phyloP scores from a whole-genome alignment of 1,139 yeast genomes.

The Tardiomyces digboiensis region DNA sequence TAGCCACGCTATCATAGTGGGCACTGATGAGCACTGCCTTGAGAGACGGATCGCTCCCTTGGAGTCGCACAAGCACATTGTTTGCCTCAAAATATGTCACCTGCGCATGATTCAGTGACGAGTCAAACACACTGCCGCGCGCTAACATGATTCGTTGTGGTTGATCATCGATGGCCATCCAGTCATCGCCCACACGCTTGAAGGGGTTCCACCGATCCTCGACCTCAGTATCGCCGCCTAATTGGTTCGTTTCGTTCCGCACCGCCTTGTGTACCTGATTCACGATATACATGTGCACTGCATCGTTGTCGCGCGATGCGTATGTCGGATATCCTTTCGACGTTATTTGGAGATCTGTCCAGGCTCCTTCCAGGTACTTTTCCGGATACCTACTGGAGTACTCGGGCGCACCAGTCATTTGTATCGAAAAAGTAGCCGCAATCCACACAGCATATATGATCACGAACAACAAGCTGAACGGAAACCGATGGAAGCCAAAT shows the following conservation, averaged over 20 bases:
- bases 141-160: conserved; percentile 38
- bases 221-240: not conserved
- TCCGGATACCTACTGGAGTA: conserved; percentile 7
- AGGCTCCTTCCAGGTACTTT: conserved; percentile 35
- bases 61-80: conserved; percentile 61
- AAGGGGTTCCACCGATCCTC: not conserved
- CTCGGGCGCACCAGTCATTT: conserved; percentile 30
- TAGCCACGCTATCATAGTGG: conserved; percentile 85
- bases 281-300: conserved; percentile 59
- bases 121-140: conserved; percentile 37
- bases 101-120: conserved; percentile 27
- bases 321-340: conserved; percentile 68
- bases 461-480: conserved; percentile 18
- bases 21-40: conserved; percentile 73
- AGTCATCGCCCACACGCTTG: conserved; percentile 17
- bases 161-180: conserved; percentile 45
- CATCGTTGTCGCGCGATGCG: conserved; percentile 65
- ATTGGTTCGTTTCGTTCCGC: not conserved
- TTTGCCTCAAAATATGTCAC: conserved; percentile 71
- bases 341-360: conserved; percentile 64
- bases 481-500: conserved; percentile 18
- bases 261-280: conserved; percentile 27
- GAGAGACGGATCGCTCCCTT: conserved; percentile 47
- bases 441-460: conserved; percentile 10
- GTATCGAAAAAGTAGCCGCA: conserved; percentile 10